Evolutionary conservation across 148 eudicot species (phyloP).

Genomic region (Agrostemma githago): DNA sequence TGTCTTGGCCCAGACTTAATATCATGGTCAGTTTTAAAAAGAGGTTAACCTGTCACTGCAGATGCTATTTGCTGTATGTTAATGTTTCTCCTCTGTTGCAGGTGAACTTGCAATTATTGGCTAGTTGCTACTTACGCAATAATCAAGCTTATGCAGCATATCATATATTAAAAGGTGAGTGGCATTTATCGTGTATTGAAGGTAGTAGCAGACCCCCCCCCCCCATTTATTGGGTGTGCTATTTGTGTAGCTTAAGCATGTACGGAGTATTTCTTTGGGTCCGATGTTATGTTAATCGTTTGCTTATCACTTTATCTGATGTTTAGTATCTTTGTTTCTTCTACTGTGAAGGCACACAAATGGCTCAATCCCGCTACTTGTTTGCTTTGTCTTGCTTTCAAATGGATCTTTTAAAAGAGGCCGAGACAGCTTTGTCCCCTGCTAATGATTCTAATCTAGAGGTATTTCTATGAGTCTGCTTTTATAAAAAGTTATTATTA

Average conservation of each 20-base stretch:
- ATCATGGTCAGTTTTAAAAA: not conserved
- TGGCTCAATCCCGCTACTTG: slow-evolving; percentile 95
- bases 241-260: not conserved
- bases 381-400: slow-evolving; percentile 90
- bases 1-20: not conserved
- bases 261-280: not conserved
- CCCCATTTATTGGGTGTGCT: not conserved
- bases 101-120: slow-evolving; percentile 80
- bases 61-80: slow-evolving; percentile 2
- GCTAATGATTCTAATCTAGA: slow-evolving; percentile 72
- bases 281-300: not conserved
- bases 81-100: slow-evolving; percentile 28
- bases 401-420: slow-evolving; percentile 91
- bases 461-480: slow-evolving; percentile 36
- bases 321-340: slow-evolving; percentile 20
- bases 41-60: slow-evolving; percentile 2
- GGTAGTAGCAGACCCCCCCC: not conserved
- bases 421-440: slow-evolving; percentile 71
- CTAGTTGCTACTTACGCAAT: slow-evolving; percentile 78
- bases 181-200: not conserved
- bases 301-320: not conserved
- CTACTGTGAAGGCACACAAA: slow-evolving; percentile 59
- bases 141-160: slow-evolving; percentile 89
- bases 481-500: not conserved
- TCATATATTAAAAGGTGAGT: slow-evolving; percentile 73